Percentiles rank a stretch among this genome's conserved stretches.
These are phyloP conservation scores for Vigna hirtella DNA, from an alignment of 306 rosid genomes.

Conservation along the genomic window DNA sequence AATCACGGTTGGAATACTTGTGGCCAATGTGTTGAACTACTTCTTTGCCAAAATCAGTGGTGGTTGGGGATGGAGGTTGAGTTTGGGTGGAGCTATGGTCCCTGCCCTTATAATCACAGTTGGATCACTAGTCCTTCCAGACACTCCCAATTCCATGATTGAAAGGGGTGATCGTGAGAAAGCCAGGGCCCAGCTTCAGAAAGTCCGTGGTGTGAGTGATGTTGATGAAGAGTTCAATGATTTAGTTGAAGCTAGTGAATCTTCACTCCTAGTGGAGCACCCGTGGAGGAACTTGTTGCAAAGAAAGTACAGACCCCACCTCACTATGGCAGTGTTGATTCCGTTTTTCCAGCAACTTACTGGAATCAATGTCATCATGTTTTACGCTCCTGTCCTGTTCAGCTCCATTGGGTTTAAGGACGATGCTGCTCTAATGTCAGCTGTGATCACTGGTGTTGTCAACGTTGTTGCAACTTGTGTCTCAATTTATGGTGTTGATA, in stretches of 20 bases:
- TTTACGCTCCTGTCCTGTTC: constrained; percentile 86
- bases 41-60: constrained; percentile 89
- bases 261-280: constrained; percentile 62
- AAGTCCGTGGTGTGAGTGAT: constrained; percentile 64
- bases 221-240: constrained; percentile 81
- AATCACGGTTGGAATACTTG: constrained; percentile 81
- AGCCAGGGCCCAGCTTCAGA: constrained; percentile 59
- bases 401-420: constrained; percentile 73
- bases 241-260: constrained; percentile 75
- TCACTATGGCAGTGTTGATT: constrained; percentile 67
- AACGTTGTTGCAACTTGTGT: constrained; percentile 73
- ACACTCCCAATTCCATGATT: constrained; percentile 91
- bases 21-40: constrained; percentile 82
- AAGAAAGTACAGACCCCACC: constrained; percentile 85
- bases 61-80: constrained; percentile 98
- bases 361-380: constrained; percentile 92
- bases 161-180: constrained; percentile 71
- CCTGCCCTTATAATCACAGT: constrained; percentile 78
- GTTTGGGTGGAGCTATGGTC: constrained; percentile 90
- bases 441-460: constrained; percentile 86
- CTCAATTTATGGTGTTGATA: constrained; percentile 88
- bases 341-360: constrained; percentile 93
- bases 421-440: constrained; percentile 83
- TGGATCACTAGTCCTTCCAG: constrained; percentile 76
- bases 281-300: constrained; percentile 77